A percentile compares a stretch with the other conserved stretches of the same genome.
Conservation (phyloP, 805 yeast species). For the Helenozyma rhizophorensis region DNA sequence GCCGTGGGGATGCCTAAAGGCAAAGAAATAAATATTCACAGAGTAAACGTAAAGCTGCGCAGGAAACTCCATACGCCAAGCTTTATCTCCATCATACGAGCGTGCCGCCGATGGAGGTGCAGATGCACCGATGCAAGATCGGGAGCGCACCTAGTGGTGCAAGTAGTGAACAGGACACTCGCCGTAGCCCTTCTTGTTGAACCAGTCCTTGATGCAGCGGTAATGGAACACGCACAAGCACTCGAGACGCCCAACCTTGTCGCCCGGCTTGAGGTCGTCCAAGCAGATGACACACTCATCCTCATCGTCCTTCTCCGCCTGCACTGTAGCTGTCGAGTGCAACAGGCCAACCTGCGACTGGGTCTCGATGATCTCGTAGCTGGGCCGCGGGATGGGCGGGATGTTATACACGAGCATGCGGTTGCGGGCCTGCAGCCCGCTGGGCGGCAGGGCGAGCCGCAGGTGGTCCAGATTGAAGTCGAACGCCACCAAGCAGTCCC, state of each 20-base stretch:
- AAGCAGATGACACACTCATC: conserved; percentile 92
- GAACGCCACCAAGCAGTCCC: conserved; percentile 65
- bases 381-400: conserved; percentile 43
- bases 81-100: too few relatives aligned
- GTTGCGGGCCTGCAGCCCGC: conserved; percentile 42
- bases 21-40: too few relatives aligned
- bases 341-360: conserved; percentile 15
- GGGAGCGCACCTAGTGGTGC: conserved; percentile 21
- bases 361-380: conserved; percentile 25
- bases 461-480: conserved; percentile 58
- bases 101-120: too few relatives aligned
- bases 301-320: conserved; percentile 18
- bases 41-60: too few relatives aligned
- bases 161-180: conserved; percentile 78
- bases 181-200: conserved; percentile 75
- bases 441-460: conserved; percentile 32
- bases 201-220: conserved; percentile 88
- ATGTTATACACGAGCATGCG: conserved; percentile 80
- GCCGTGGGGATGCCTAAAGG: too few relatives aligned
- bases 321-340: conserved; percentile 7
- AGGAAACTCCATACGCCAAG: too few relatives aligned
- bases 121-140: neutral
- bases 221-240: conserved; percentile 94
- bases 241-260: conserved; percentile 86
- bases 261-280: conserved; percentile 82